phyloP scores from a whole-genome alignment of 306 rosid species.

The Dalbergia oliveri region DNA sequence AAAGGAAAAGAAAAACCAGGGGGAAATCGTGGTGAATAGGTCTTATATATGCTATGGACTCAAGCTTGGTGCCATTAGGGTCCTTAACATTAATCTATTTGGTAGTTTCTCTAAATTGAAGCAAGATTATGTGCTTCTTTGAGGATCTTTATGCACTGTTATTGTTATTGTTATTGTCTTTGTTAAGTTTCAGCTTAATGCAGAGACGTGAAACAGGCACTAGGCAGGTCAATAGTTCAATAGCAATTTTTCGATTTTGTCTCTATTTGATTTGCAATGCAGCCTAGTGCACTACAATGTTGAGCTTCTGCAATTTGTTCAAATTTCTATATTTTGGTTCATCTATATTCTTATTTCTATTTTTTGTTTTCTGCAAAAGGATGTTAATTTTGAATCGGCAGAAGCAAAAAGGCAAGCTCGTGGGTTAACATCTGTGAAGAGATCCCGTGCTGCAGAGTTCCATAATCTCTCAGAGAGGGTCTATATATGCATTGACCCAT shows the following conservation, averaged over 20 bases:
- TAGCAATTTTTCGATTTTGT: background rate
- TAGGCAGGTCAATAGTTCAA: conserved; percentile 17
- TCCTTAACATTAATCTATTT: too few relatives aligned
- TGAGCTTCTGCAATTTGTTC: conserved; percentile 17
- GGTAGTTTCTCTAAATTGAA: too few relatives aligned
- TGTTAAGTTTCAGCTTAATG: too few relatives aligned
- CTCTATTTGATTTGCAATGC: too few relatives aligned
- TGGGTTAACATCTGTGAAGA: conserved; percentile 70
- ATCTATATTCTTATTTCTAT: conserved; percentile 24
- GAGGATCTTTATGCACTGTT: too few relatives aligned
- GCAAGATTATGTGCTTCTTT: too few relatives aligned
- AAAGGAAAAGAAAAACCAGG: too few relatives aligned
- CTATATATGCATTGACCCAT: conserved; percentile 18
- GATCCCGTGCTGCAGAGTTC: conserved; percentile 92
- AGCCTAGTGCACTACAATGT: too few relatives aligned
- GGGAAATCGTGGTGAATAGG: too few relatives aligned
- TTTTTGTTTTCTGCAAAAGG: conserved; percentile 56
- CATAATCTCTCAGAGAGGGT: conserved; percentile 98
- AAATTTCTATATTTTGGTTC: background rate
- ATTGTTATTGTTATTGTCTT: too few relatives aligned
- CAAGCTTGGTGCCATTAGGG: too few relatives aligned
- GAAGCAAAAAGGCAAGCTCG: conserved; percentile 62
- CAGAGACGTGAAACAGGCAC: background rate
- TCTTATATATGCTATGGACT: too few relatives aligned
- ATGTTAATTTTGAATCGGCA: conserved; percentile 64